Base-by-base conservation (phyloP, 23 red algal genomes). In the Rhodosorus marinus region DNA sequence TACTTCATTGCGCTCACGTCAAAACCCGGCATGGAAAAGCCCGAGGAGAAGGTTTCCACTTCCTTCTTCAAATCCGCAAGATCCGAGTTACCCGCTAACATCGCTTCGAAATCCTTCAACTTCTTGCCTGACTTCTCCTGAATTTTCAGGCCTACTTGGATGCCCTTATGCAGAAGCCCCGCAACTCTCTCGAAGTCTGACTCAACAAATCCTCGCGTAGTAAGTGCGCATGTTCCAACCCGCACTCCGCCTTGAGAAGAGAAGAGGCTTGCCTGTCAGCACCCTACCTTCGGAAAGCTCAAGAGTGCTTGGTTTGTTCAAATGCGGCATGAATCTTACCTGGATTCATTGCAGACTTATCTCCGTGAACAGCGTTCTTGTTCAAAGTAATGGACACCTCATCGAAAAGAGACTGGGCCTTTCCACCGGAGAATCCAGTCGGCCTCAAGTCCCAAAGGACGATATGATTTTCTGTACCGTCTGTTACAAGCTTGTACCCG, bases 391-490 rank as follows among this genome's bases (percentile, higher is more conserved):
- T 98, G 52, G 69, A 60, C 19, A 52, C 73, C 31, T 76, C 14
- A 25, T 98, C 90, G 33, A 62, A 98, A 49, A 98, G 32, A 52
- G 75, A 75, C 67, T 98, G 75, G 63, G 79, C 64, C 73, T 84
- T 98, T 52, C 71, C 79, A 8, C 90, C 90, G 29, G 59, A 74
- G 3, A 98, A 22, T 29, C 49, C 68, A 8, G 57, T 36, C 15
- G 78, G 70, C 32, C 90, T 63, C 35, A 98, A 32, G 53, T 98
- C 72, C 90, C 76, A 98, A 55, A 98, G 47, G 33, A 98, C 75
- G 45, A 98, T 52, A 62, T 98, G 90, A 68, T 98, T 98, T 25
- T 98, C 90, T n/a, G 90, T 98, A 47, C 90, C 90, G 33, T 63
- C 78, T 14, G 90, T 98, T 11, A 83, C 74, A 29, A 98, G 62